Conservation (phyloP, 2,329 filamentous ascomycete species). For the Penicillium italicum region DNA sequence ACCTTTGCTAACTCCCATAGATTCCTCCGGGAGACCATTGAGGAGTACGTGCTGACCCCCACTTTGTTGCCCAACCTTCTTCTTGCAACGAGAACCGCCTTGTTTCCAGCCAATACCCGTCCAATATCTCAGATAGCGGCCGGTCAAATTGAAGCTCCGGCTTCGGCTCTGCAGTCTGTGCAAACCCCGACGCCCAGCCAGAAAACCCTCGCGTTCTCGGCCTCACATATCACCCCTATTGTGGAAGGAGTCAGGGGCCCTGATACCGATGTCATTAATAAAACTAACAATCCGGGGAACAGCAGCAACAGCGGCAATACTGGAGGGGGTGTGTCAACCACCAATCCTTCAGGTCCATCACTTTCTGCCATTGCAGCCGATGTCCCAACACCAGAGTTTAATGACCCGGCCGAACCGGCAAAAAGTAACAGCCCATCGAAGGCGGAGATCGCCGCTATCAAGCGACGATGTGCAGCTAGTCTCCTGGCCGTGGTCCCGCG, state of each 20-base stretch:
- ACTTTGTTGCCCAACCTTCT: conserved; percentile 61
- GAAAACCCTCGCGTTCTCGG: conserved; percentile 27
- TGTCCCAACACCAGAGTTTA: neutral
- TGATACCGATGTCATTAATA: conserved; percentile 2
- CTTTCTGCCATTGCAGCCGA: conserved; percentile 2
- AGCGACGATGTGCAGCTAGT: conserved; percentile 43
- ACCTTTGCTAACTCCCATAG: conserved; percentile 30
- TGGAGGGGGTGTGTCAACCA: conserved; percentile 15
- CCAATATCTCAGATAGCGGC: conserved; percentile 47
- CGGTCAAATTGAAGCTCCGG: conserved; percentile 35
- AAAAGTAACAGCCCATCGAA: conserved; percentile 20
- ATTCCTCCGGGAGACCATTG: conserved; percentile 46
- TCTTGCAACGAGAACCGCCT: conserved; percentile 62
- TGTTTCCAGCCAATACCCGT: conserved; percentile 83
- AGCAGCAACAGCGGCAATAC: conserved; percentile 10
- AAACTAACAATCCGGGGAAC: conserved; percentile 4
- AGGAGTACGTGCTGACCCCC: conserved; percentile 63
- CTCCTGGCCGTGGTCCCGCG: conserved; percentile 44
- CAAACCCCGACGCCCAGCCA: conserved; percentile 20
- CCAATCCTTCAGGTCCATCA: neutral
- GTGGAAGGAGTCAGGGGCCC: conserved; percentile 7
- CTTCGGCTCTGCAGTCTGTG: conserved; percentile 24
- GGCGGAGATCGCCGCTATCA: conserved; percentile 39
- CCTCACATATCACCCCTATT: conserved; percentile 20
- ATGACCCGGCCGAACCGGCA: conserved; percentile 13